These are phyloP conservation scores for Cystobasidium slooffiae DNA, from an alignment of 1,284 basidiomycete genomes.

Conservation along the genomic window DNA sequence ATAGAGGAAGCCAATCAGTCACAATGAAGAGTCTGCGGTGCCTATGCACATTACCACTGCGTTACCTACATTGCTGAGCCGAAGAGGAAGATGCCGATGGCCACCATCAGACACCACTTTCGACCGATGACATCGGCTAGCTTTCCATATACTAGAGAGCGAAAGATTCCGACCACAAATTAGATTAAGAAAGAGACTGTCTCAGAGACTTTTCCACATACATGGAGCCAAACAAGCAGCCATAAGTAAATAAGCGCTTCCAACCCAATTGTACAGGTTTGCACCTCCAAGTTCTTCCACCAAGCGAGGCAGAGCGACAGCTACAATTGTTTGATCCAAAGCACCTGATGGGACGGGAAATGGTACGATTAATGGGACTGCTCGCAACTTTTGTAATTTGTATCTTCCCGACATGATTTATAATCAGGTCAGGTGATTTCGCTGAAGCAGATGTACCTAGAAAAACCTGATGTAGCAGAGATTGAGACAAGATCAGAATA, in stretches of 20 bases:
- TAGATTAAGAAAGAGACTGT: neutral
- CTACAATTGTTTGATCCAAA: conserved; percentile 59
- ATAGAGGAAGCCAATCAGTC: neutral
- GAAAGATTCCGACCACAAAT: conserved; percentile 62
- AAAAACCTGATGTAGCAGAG: conserved; percentile 6
- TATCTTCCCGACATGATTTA: neutral
- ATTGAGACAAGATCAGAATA: no score
- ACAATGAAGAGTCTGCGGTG: conserved; percentile 52
- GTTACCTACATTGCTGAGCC: conserved; percentile 70
- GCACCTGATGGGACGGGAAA: conserved; percentile 46
- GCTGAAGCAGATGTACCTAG: conserved; percentile 1
- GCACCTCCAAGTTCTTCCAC: conserved; percentile 48
- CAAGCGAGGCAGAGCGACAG: conserved; percentile 49
- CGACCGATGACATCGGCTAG: conserved; percentile 66
- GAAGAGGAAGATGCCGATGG: conserved; percentile 73
- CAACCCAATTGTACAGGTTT: conserved; percentile 50
- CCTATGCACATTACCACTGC: neutral
- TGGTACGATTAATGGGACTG: neutral
- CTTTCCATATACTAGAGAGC: conserved; percentile 73
- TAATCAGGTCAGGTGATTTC: neutral
- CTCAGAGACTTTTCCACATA: neutral
- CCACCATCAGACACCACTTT: conserved; percentile 73
- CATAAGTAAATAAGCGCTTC: conserved; percentile 69
- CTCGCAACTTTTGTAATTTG: neutral
- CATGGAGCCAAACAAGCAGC: conserved; percentile 68